Conservation (phyloP, 2,329 filamentous ascomycete species). For the Claviceps spartinae region DNA sequence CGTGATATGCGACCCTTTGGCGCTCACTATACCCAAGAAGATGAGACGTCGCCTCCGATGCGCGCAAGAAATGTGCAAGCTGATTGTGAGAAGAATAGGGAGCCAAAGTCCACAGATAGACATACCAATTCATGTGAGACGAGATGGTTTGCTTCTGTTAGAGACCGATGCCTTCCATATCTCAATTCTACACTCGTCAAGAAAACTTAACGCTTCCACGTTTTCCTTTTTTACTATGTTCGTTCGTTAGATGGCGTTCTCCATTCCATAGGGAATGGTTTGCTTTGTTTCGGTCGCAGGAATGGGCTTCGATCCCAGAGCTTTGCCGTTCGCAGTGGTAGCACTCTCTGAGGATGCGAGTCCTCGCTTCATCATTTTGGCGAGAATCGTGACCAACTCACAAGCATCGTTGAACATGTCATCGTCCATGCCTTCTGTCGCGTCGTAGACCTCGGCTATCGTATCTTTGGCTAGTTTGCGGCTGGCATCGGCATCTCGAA, state of each 20-base stretch:
- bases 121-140: background rate
- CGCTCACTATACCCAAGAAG: no score
- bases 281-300: constrained; percentile 11
- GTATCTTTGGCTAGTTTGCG: constrained; percentile 66
- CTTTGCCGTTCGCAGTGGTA: constrained; percentile 18
- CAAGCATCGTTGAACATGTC: constrained; percentile 90
- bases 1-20: no score
- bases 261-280: constrained; percentile 25
- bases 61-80: background rate
- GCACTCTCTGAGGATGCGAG: constrained; percentile 28
- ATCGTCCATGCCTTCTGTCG: constrained; percentile 84
- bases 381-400: constrained; percentile 72
- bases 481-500: constrained; percentile 66
- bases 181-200: background rate
- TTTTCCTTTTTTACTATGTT: background rate
- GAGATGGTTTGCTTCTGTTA: background rate
- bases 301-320: constrained; percentile 17
- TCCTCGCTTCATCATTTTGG: constrained; percentile 77
- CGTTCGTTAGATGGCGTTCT: constrained; percentile 26
- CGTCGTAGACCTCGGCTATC: constrained; percentile 82
- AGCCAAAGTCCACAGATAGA: background rate
- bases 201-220: background rate
- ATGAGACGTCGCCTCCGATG: no score
- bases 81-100: background rate
- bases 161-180: background rate